Evolutionary conservation across 108 stramenopile genomes (phyloP), one percentile per base, ranked within the genome.

Genomic region (Nannochloropsis gaditana): DNA sequence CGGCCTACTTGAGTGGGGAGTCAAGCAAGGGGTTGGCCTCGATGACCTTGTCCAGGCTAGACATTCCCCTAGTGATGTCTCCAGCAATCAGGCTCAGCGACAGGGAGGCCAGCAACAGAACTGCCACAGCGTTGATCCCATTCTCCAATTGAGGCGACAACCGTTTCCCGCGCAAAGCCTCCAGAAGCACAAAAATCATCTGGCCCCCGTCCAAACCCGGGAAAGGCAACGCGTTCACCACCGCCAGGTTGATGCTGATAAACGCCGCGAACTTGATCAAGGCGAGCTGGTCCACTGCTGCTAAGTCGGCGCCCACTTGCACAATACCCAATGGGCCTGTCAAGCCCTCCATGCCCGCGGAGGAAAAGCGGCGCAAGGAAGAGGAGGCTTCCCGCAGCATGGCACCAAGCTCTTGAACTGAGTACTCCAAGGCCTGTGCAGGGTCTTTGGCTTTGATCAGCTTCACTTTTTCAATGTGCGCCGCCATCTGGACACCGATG

Each of bases 151-250:
- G 47, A 50, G 47, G 47, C 15, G 47, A 50, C 11, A 50, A 15
- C 47, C 47, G 10, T 15, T 50, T 50, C 47, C 47, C 47, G 0
- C 47, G 10, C 47, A 50, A 50, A 10, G 47, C 47, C 1, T 50
- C 47, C 11, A 50, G 10, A 11, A 86, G 11, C 21, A 86, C 83
- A 59, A 83, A 83, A 43, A 83, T 82, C 86, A 86, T 83, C 86
- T 86, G 86, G 3, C 86, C 86, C 43, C 86, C 86, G 79, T 86
- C 86, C 19, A 86, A 82, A 9, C 86, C 86, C 44, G 86, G 86
- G 6, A 86, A 43, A 11, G 86, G 86, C 79, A 86, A 44, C 9
- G 86, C 82, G 86, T 86, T 86, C 11, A 86, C 79, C 31, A 86
- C 86, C 4, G 86, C 86, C 44, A 86, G 79, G 79, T 86, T 86